Percentiles rank a stretch among this genome's conserved stretches.
Conservation (phyloP, 108 stramenopile genomes). For the Skeletonema tropicum region DNA sequence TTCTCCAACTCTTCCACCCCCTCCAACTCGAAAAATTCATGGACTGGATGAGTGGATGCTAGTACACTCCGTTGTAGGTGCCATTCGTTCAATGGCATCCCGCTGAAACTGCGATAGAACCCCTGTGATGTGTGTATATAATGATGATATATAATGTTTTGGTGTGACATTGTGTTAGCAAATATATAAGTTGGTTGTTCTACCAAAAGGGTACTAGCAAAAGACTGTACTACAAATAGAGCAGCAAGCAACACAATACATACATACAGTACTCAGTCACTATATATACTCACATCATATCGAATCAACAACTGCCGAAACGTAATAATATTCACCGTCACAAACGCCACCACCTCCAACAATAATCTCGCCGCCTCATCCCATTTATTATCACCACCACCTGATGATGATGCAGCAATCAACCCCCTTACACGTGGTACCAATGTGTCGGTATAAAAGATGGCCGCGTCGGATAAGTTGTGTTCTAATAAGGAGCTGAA, state of each 20-base stretch:
- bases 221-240: too few relatives aligned
- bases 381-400: too few relatives aligned
- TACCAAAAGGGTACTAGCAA: too few relatives aligned
- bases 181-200: too few relatives aligned
- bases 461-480: slow-evolving; percentile 14
- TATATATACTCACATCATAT: slow-evolving; percentile 29
- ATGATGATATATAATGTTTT: too few relatives aligned
- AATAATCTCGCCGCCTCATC: slow-evolving; percentile 15
- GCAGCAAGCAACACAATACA: too few relatives aligned
- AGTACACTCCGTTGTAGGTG: slow-evolving; percentile 23
- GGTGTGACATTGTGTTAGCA: too few relatives aligned
- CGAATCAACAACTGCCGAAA: slow-evolving; percentile 42
- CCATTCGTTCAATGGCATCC: slow-evolving; percentile 26
- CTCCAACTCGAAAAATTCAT: slow-evolving; percentile 18
- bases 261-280: too few relatives aligned
- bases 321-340: slow-evolving; percentile 31
- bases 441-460: slow-evolving; percentile 8
- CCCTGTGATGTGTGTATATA: too few relatives aligned
- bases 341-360: slow-evolving; percentile 41
- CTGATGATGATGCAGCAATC: too few relatives aligned
- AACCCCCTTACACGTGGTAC: slow-evolving; percentile 4
- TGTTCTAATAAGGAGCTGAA: slow-evolving; percentile 12
- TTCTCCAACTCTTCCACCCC: slow-evolving; percentile 37
- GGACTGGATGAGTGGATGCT: slow-evolving; percentile 2
- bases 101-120: slow-evolving; percentile 31